Evolutionary conservation across 2,329 filamentous ascomycete genomes (phyloP), one percentile per base, ranked within the genome.

Genomic region (Xylariaceae sp.): DNA sequence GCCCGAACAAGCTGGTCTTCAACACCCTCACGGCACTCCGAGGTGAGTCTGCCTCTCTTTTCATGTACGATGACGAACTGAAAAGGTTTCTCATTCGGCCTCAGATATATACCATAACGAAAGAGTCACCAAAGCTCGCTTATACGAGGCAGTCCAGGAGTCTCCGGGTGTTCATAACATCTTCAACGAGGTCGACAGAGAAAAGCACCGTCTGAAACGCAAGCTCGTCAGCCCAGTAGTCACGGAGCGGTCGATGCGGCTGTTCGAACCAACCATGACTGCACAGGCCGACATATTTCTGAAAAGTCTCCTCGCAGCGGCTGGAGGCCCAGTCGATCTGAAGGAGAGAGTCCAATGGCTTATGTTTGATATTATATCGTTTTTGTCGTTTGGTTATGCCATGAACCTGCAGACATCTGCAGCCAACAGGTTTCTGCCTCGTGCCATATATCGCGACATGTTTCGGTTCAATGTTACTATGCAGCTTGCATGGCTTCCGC

Each of bases 211-310:
- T n/a, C n/a, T n/a, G n/a, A n/a, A n/a, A n/a, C 32, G 32, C 4
- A 36, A 36, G 28, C 26, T 36, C 15, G 29, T 36, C n/a, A 36
- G 34, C 16, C 34, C 28, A 21, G 23, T 26, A 13, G 29, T 36
- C 9, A 28, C 34, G 18, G 23, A 36, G 9, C 27, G 34, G 19
- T 14, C 34, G 4, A 36, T 36, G 34, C 24, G 34, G 9, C 34
- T 36, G 23, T 36, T 29, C 18, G 34, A 36, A 26, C 26, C 34
- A 14, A 28, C 34, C 26, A 36, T 36, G 34, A 23, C 19, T 12
- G 24, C 28, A 26, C 34, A 36, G 14, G 14, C 26, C 24, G 32
- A 34, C 24, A 34, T 34, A 24, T 34, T 26, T 13, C 13, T 34
- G 32, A 12, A 18, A 34, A 14, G 26, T 34, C 15, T 34, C 23